Conservation (phyloP, 768 basidiomycete species). For the Rhodotorula diobovata region DNA sequence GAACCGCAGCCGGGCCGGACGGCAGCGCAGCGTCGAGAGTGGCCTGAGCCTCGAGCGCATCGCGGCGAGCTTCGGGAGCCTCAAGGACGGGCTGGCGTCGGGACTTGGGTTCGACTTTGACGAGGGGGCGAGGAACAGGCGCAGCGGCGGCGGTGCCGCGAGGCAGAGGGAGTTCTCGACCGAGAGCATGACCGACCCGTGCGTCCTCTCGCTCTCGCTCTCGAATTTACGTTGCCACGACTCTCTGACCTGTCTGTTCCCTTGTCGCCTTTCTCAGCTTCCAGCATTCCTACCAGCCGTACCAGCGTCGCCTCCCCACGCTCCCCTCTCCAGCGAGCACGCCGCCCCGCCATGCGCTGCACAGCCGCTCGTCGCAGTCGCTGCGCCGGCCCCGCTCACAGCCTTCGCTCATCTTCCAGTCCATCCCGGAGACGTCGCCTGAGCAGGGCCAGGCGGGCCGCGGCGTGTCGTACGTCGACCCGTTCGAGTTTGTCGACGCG, state of each 20-base stretch:
- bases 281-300: neutral
- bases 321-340: neutral
- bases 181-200: slow-evolving; percentile 12
- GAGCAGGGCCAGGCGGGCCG: too few species aligned
- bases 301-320: neutral
- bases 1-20: too few species aligned
- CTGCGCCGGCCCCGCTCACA: neutral
- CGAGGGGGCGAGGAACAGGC: neutral
- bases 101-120: slow-evolving; percentile 4
- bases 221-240: accelerated
- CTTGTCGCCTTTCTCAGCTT: neutral
- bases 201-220: neutral
- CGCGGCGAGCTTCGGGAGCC: slow-evolving; percentile 1
- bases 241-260: too few species aligned
- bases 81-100: neutral
- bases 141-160: neutral
- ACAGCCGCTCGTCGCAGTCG: neutral
- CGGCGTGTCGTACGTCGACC: neutral
- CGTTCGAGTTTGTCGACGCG: neutral
- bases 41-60: slow-evolving; percentile 1
- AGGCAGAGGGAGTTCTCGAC: slow-evolving; percentile 3
- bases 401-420: neutral
- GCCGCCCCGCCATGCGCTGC: neutral
- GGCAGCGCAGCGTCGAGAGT: neutral
- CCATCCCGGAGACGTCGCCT: neutral